Evolutionary conservation across 2,329 filamentous ascomycete species (phyloP).

Genomic region (Colletotrichum filicis): DNA sequence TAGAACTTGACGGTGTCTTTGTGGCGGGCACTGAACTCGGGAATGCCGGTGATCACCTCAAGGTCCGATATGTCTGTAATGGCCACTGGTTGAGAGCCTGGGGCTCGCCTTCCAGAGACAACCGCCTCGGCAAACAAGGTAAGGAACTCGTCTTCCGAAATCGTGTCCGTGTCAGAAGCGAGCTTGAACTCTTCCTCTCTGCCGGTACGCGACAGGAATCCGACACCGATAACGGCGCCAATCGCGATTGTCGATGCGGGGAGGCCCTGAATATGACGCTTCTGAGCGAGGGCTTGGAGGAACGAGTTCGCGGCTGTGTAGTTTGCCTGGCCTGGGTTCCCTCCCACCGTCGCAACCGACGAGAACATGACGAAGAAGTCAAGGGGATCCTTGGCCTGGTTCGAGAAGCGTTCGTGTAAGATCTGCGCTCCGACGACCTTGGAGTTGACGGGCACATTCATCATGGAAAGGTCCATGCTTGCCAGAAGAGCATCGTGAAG

Average conservation of each 20-base stretch:
- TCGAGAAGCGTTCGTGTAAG: slow-evolving; percentile 44
- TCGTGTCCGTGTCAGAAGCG: slow-evolving; percentile 20
- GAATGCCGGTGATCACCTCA: slow-evolving; percentile 3
- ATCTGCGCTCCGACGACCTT: slow-evolving; percentile 47
- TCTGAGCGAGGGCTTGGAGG: slow-evolving; percentile 48
- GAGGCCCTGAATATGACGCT: slow-evolving; percentile 49
- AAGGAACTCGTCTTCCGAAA: slow-evolving; percentile 49
- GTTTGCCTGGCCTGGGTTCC: slow-evolving; percentile 51
- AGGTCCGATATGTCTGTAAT: background rate
- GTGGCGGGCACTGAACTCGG: slow-evolving; percentile 1
- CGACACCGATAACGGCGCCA: slow-evolving; percentile 51
- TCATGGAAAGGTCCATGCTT: slow-evolving; percentile 40
- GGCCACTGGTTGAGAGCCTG: background rate
- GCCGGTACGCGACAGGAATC: slow-evolving; percentile 46
- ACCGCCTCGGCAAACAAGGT: slow-evolving; percentile 55
- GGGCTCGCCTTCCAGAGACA: slow-evolving; percentile 42
- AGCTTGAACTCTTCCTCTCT: slow-evolving; percentile 24
- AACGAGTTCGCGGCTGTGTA: slow-evolving; percentile 58
- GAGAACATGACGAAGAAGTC: slow-evolving; percentile 52
- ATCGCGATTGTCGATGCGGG: slow-evolving; percentile 51
- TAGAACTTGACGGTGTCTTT: slow-evolving; percentile 11
- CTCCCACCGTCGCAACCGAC: slow-evolving; percentile 41
- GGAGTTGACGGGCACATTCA: slow-evolving; percentile 42
- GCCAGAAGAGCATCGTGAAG: slow-evolving; percentile 48
- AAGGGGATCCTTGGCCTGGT: slow-evolving; percentile 33